Evolutionary conservation across 176 grass and related monocot genomes (phyloP).

Genomic region (Juncus effusus): DNA sequence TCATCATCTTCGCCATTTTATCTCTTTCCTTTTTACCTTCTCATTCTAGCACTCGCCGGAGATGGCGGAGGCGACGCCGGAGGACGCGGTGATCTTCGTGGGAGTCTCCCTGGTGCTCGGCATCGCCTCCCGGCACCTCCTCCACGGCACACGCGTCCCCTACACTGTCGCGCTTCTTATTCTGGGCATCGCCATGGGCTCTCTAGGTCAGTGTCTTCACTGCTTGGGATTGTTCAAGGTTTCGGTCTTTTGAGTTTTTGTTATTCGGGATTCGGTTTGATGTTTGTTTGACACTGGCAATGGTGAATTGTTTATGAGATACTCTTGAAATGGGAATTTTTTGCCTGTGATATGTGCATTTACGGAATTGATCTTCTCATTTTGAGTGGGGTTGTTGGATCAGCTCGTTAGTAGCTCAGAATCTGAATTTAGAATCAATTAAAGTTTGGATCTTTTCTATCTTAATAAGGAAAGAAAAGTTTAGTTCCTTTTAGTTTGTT

Average conservation of each 20-base stretch:
- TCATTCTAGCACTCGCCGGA: background rate
- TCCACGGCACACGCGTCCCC: constrained; percentile 78
- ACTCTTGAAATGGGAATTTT: too few species aligned
- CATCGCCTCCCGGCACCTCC: constrained; percentile 85
- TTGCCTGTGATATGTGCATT: background rate
- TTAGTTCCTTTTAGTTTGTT: too few species aligned
- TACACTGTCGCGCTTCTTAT: constrained; percentile 93
- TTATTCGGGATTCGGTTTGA: too few species aligned
- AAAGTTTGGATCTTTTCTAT: too few species aligned
- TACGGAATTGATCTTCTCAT: background rate
- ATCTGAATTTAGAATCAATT: too few species aligned
- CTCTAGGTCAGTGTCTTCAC: constrained; percentile 25
- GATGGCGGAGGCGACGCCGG: constrained; percentile 30
- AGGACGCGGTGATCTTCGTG: constrained; percentile 86
- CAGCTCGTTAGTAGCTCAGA: too few species aligned
- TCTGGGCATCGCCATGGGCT: constrained; percentile 72
- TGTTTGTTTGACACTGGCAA: background rate
- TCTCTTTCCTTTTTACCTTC: background rate
- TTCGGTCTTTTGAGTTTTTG: too few species aligned
- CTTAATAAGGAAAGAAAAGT: too few species aligned
- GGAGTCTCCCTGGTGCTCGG: constrained; percentile 83
- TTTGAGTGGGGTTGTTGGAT: background rate
- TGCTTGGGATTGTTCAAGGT: too few species aligned
- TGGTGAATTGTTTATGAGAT: too few species aligned
- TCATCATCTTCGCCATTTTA: background rate